Conservation (phyloP, 1,139 yeast species). For the Scheffersomyces quercinus region DNA sequence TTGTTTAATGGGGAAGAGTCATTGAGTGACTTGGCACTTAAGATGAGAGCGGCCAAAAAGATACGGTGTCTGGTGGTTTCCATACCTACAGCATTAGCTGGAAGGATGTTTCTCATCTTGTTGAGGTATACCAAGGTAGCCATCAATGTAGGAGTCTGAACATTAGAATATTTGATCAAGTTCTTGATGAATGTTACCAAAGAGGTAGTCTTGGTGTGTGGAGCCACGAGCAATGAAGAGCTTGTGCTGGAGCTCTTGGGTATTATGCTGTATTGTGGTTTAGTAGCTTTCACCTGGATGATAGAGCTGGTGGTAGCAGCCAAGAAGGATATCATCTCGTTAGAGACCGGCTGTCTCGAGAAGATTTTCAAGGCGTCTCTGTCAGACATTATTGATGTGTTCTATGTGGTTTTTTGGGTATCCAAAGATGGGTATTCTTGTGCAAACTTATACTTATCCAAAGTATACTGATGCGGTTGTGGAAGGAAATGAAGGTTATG, state of each 20-base stretch:
- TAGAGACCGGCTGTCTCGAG: slow-evolving; percentile 71
- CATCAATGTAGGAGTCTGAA: slow-evolving; percentile 94
- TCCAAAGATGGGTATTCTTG: no score
- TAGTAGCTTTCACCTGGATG: slow-evolving; percentile 52
- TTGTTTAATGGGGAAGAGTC: slow-evolving; percentile 93
- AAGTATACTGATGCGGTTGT: no score
- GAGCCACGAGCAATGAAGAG: slow-evolving; percentile 24
- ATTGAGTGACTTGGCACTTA: slow-evolving; percentile 88
- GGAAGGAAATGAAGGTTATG: no score
- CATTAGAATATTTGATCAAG: slow-evolving; percentile 78
- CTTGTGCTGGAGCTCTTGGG: slow-evolving; percentile 9
- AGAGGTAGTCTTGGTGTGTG: slow-evolving; percentile 25
- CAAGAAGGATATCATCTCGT: slow-evolving; percentile 78
- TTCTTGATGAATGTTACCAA: slow-evolving; percentile 67
- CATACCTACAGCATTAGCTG: slow-evolving; percentile 89
- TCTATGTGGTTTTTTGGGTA: neutral
- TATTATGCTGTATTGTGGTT: slow-evolving; percentile 20
- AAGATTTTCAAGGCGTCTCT: slow-evolving; percentile 70
- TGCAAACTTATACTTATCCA: no score
- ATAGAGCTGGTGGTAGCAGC: slow-evolving; percentile 81
- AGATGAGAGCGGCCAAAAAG: slow-evolving; percentile 80
- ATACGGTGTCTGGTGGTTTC: slow-evolving; percentile 93
- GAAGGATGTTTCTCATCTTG: slow-evolving; percentile 72
- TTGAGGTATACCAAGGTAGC: slow-evolving; percentile 81
- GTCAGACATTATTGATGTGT: slow-evolving; percentile 35